These are phyloP conservation scores for Plasmopara muralis DNA, from an alignment of 352 stramenopile genomes.

Conservation along the genomic window DNA sequence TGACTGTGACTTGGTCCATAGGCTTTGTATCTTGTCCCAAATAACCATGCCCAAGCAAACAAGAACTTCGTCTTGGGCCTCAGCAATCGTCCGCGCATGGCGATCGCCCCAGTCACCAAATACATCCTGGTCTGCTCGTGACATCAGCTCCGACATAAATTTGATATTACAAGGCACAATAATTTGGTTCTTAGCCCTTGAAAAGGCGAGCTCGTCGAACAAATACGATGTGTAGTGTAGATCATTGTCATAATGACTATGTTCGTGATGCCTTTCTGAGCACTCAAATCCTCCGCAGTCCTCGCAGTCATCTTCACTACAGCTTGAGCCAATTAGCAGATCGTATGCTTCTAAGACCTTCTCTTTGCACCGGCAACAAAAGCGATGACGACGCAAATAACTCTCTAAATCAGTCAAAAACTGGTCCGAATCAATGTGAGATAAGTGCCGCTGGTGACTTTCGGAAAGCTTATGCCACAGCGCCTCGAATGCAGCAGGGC, in stretches of 20 bases:
- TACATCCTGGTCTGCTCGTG: slow-evolving; percentile 74
- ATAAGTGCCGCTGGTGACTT: slow-evolving; percentile 72
- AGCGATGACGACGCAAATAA: slow-evolving; percentile 79
- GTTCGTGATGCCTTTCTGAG: slow-evolving; percentile 66
- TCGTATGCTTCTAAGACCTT: slow-evolving; percentile 87
- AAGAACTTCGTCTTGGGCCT: slow-evolving; percentile 82
- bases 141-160: slow-evolving; percentile 82
- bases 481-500: slow-evolving; percentile 65
- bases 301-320: slow-evolving; percentile 81
- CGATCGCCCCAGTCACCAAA: slow-evolving; percentile 78
- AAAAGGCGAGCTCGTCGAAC: slow-evolving; percentile 83
- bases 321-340: slow-evolving; percentile 76
- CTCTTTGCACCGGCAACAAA: slow-evolving; percentile 85
- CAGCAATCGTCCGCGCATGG: slow-evolving; percentile 75
- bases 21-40: slow-evolving; percentile 82
- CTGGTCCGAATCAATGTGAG: slow-evolving; percentile 83
- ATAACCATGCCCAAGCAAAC: slow-evolving; percentile 84
- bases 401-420: slow-evolving; percentile 80
- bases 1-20: slow-evolving; percentile 72
- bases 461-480: slow-evolving; percentile 73
- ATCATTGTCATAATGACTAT: slow-evolving; percentile 68
- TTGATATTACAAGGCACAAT: slow-evolving; percentile 81
- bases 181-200: slow-evolving; percentile 72
- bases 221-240: slow-evolving; percentile 83
- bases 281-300: slow-evolving; percentile 77